Percentiles rank a stretch among this genome's conserved stretches.
Conservation (phyloP, 495 filamentous ascomycete genomes). For the Endocarpon pusillum region DNA sequence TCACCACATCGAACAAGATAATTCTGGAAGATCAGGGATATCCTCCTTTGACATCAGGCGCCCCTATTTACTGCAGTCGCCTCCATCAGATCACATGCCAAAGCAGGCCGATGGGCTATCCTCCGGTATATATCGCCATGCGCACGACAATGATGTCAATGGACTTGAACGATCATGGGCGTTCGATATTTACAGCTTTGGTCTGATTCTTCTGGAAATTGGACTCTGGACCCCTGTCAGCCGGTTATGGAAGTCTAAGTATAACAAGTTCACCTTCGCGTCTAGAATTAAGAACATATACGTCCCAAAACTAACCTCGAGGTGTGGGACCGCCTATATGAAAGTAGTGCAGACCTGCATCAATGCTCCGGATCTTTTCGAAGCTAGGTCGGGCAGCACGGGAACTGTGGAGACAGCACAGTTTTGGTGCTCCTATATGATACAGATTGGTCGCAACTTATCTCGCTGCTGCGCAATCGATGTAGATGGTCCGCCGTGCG, state of each 20-base stretch:
- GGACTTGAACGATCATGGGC: conserved; percentile 35
- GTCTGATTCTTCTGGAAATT: conserved; percentile 69
- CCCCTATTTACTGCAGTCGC: conserved; percentile 38
- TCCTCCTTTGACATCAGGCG: conserved; percentile 39
- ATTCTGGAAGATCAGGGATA: conserved; percentile 16
- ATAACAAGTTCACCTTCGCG: conserved; percentile 45
- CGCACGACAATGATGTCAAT: conserved; percentile 47
- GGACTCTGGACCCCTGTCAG: conserved; percentile 74
- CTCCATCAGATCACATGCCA: too few relatives aligned
- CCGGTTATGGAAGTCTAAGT: conserved; percentile 49
- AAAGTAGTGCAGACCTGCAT: conserved; percentile 67
- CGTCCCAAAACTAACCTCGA: conserved; percentile 47
- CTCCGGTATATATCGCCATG: conserved; percentile 60
- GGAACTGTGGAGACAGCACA: too few relatives aligned
- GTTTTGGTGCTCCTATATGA: not conserved
- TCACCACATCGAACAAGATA: conserved; percentile 22
- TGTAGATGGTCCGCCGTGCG: not conserved
- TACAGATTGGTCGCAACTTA: not conserved
- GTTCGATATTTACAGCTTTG: conserved; percentile 73
- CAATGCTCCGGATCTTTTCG: conserved; percentile 43
- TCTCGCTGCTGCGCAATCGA: conserved; percentile 1
- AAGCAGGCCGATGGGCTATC: conserved; percentile 51
- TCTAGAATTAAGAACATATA: conserved; percentile 42
- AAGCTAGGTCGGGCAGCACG: not conserved
- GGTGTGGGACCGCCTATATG: conserved; percentile 63